Conservation (phyloP, 2,329 filamentous ascomycete genomes). For the Rhinocladiella similis region DNA sequence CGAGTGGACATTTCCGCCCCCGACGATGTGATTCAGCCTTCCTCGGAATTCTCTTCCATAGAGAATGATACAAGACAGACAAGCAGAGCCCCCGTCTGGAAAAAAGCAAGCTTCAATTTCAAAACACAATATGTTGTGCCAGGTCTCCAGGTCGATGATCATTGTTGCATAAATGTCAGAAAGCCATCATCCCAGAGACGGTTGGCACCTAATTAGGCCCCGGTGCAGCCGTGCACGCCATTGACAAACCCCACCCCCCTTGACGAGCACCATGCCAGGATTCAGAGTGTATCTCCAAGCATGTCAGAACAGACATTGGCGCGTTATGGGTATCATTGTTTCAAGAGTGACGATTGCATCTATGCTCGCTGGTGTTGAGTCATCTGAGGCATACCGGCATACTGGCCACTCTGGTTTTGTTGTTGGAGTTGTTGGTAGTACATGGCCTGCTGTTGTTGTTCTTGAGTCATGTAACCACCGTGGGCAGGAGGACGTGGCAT, state of each 20-base stretch:
- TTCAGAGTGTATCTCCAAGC: background rate
- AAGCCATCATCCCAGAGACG: slow-evolving; percentile 8
- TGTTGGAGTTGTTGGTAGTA: slow-evolving; percentile 82
- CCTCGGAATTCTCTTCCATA: background rate
- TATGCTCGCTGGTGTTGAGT: slow-evolving; percentile 72
- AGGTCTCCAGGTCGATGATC: slow-evolving; percentile 9
- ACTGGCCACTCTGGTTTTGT: slow-evolving; percentile 66
- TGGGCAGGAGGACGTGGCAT: slow-evolving; percentile 62
- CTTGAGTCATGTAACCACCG: slow-evolving; percentile 68
- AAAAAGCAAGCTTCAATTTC: slow-evolving; percentile 3
- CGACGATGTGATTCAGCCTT: background rate
- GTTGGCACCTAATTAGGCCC: background rate
- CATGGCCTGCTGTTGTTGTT: slow-evolving; percentile 72
- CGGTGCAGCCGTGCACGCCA: background rate
- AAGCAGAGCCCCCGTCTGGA: background rate
- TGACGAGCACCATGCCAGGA: background rate
- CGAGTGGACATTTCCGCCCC: too few relatives aligned
- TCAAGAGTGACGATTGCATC: background rate
- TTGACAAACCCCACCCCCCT: background rate
- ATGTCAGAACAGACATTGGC: slow-evolving; percentile 4
- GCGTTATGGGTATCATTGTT: slow-evolving; percentile 20
- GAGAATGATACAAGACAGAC: background rate
- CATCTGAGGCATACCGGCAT: slow-evolving; percentile 76
- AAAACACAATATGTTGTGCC: slow-evolving; percentile 7
- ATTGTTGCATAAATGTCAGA: slow-evolving; percentile 8